Percentiles rank a stretch among this genome's conserved stretches.
These are phyloP conservation scores for Canna indica DNA, from an alignment of 176 grass and related monocot species.

Conservation along the genomic window DNA sequence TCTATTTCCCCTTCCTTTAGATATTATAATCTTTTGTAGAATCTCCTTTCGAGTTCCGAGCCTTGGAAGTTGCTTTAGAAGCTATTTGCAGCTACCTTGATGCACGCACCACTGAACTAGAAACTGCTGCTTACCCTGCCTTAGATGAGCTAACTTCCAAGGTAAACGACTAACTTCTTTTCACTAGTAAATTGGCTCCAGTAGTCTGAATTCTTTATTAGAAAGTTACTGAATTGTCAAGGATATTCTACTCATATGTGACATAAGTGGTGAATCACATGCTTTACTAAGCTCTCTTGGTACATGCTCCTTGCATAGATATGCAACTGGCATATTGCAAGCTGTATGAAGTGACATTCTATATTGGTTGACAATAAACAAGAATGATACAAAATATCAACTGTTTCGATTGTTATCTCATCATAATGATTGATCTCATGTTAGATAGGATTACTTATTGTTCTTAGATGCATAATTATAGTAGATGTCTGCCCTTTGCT, in stretches of 20 bases:
- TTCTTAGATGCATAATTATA: no score
- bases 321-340: background rate
- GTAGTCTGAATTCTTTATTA: background rate
- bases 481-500: no score
- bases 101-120: conserved; percentile 15
- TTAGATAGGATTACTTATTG: no score
- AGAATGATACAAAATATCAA: no score
- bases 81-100: conserved; percentile 28
- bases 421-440: background rate
- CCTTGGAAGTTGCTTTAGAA: conserved; percentile 25
- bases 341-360: background rate
- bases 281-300: background rate
- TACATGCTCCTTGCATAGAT: background rate
- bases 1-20: background rate
- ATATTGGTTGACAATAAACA: background rate
- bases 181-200: background rate
- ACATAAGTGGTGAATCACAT: background rate
- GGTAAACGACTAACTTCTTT: background rate
- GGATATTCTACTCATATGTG: background rate
- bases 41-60: conserved; percentile 27
- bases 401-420: no score
- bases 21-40: conserved; percentile 1
- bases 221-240: background rate
- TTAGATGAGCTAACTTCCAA: conserved; percentile 25
- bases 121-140: conserved; percentile 24